phyloP scores from a whole-genome alignment of 371 early-diverging fungal species.

The Mortierella sp. region DNA sequence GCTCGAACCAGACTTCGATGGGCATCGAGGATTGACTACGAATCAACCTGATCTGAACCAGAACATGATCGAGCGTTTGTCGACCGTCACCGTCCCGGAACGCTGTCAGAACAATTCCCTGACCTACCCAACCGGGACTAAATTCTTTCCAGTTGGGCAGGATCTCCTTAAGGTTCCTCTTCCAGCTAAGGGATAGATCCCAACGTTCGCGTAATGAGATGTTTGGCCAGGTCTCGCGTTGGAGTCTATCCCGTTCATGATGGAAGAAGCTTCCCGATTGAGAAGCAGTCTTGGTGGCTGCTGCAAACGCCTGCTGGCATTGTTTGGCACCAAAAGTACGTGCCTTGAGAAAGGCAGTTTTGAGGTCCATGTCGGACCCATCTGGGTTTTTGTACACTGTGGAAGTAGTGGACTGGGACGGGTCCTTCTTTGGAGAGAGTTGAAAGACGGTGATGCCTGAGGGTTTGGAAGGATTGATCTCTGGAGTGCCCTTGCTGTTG shows the following conservation, averaged over 20 bases:
- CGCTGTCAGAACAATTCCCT: slow-evolving; percentile 38
- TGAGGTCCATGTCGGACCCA: slow-evolving; percentile 39
- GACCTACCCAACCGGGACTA: slow-evolving; percentile 38
- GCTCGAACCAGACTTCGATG: slow-evolving; percentile 53
- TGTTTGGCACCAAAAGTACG: slow-evolving; percentile 31
- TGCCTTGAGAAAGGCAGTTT: slow-evolving; percentile 31
- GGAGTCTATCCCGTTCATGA: slow-evolving; percentile 26
- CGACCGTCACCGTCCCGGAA: slow-evolving; percentile 30
- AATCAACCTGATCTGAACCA: slow-evolving; percentile 46
- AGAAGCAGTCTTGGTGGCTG: slow-evolving; percentile 4
- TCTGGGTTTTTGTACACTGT: slow-evolving; percentile 35
- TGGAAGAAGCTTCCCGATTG: neutral
- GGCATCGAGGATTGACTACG: slow-evolving; percentile 42
- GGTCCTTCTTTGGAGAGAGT: neutral
- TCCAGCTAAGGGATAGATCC: slow-evolving; percentile 33
- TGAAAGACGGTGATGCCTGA: neutral
- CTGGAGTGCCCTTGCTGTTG: too few relatives aligned
- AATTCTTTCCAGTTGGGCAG: slow-evolving; percentile 48
- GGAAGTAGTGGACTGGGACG: too few relatives aligned
- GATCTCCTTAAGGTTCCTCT: slow-evolving; percentile 26
- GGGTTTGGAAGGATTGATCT: too few relatives aligned
- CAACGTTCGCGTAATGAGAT: slow-evolving; percentile 20
- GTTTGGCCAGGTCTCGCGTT: slow-evolving; percentile 8
- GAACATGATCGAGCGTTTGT: slow-evolving; percentile 17
- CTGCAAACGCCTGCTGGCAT: slow-evolving; percentile 19